Conservation (phyloP, 1,284 basidiomycete species). For the Ustilago sp. region DNA sequence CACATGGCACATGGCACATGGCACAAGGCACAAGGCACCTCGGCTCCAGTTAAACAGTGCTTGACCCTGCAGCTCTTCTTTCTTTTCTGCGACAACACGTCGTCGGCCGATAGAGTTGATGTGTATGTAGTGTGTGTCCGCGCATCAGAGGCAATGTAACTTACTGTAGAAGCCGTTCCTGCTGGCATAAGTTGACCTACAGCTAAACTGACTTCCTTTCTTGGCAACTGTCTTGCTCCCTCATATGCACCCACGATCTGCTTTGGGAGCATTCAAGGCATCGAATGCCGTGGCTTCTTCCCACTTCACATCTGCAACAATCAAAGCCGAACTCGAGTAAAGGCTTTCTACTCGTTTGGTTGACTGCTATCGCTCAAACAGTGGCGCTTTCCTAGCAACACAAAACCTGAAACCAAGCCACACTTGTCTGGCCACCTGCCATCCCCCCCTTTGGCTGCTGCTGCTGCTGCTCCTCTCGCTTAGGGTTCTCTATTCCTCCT, state of each 20-base stretch:
- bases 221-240: not conserved
- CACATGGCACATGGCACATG: no score
- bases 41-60: constrained; percentile 28
- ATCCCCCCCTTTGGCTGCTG: not conserved
- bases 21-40: constrained; percentile 33
- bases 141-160: not conserved
- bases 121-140: not conserved
- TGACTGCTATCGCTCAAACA: not conserved
- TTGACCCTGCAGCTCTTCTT: constrained; percentile 31
- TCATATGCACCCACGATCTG: constrained; percentile 24
- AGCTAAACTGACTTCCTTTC: not conserved
- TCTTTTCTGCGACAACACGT: not conserved
- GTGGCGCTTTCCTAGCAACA: not conserved
- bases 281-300: constrained; percentile 14
- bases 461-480: constrained; percentile 3
- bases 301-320: not conserved
- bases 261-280: constrained; percentile 8
- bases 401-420: constrained; percentile 1
- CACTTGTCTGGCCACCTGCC: not conserved
- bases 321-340: not conserved
- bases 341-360: constrained; percentile 1
- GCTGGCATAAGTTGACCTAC: not conserved
- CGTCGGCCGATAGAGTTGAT: constrained; percentile 12
- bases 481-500: not conserved
- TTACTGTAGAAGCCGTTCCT: not conserved